Percentiles rank a stretch among this genome's conserved stretches.
phyloP scores from a whole-genome alignment of 441 rosid species.

The Eruca vesicaria region DNA sequence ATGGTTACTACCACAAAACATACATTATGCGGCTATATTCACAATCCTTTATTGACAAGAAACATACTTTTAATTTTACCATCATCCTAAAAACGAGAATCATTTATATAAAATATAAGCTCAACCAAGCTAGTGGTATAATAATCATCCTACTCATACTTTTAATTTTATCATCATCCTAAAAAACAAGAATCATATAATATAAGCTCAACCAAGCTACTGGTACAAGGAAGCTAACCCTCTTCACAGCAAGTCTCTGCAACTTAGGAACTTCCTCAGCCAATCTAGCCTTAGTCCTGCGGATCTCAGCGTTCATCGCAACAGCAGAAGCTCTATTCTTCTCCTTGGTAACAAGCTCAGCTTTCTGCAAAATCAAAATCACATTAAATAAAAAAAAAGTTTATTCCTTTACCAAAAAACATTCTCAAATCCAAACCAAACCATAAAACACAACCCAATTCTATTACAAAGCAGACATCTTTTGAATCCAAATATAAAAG shows the following conservation, averaged over 20 bases:
- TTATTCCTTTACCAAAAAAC: not conserved
- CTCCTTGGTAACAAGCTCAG: constrained; percentile 76
- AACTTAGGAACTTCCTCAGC: constrained; percentile 87
- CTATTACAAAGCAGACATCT: not conserved
- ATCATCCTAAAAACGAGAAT: too few species aligned
- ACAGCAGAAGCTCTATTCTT: constrained; percentile 81
- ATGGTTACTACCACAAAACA: not conserved
- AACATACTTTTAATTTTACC: too few species aligned
- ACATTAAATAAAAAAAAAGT: not conserved
- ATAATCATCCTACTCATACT: too few species aligned
- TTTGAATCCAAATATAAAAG: constrained; percentile 7
- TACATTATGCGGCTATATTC: too few species aligned
- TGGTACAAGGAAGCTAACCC: constrained; percentile 45
- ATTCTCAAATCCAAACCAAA: constrained; percentile 4
- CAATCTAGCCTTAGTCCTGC: constrained; percentile 82
- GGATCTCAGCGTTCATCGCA: constrained; percentile 90
- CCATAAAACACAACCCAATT: not conserved
- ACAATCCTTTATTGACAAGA: too few species aligned
- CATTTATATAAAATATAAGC: too few species aligned
- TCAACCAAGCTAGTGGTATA: too few species aligned
- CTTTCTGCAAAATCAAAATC: constrained; percentile 57
- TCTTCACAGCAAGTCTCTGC: constrained; percentile 91
- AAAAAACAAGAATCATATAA: not conserved
- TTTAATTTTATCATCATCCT: too few species aligned
- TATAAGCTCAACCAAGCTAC: constrained; percentile 3